phyloP scores from a whole-genome alignment of 257 asterid species.

The Verbena officinalis region DNA sequence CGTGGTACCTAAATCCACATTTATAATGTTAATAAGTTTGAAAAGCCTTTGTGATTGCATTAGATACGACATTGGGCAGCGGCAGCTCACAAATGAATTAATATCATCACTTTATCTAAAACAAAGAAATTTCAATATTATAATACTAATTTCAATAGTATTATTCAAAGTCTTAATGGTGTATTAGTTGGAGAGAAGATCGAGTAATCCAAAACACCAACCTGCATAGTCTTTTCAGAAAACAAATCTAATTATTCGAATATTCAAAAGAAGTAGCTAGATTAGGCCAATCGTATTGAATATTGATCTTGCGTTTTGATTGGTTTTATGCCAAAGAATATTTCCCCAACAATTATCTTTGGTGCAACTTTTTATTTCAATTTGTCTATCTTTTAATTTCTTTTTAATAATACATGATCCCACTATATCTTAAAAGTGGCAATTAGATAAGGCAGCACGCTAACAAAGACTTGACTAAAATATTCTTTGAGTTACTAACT shows the following conservation, averaged over 20 bases:
- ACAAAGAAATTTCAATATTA: conserved; percentile 13
- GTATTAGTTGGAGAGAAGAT: conserved; percentile 33
- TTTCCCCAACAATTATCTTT: conserved; percentile 19
- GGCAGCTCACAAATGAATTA: too few relatives aligned
- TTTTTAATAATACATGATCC: background rate
- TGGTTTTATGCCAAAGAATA: conserved; percentile 29
- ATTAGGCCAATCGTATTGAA: conserved; percentile 32
- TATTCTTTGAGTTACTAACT: conserved; percentile 24
- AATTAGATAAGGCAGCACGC: conserved; percentile 33
- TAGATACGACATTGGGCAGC: background rate
- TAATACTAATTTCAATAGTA: background rate
- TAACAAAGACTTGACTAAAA: conserved; percentile 35
- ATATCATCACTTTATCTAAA: conserved; percentile 12
- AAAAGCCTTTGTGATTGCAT: background rate
- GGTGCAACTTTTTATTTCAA: background rate
- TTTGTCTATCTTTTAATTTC: conserved; percentile 12
- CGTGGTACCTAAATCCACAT: conserved; percentile 2
- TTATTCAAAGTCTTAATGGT: conserved; percentile 20
- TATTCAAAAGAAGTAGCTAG: conserved; percentile 25
- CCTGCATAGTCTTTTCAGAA: too few relatives aligned
- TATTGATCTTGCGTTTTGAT: conserved; percentile 14
- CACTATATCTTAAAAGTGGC: conserved; percentile 30
- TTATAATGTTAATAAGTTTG: conserved; percentile 18
- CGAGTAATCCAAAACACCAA: conserved; percentile 6
- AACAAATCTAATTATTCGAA: conserved; percentile 14